These are phyloP conservation scores for Thalassiosira delicatula DNA, from an alignment of 352 stramenopile genomes.

Conservation along the genomic window DNA sequence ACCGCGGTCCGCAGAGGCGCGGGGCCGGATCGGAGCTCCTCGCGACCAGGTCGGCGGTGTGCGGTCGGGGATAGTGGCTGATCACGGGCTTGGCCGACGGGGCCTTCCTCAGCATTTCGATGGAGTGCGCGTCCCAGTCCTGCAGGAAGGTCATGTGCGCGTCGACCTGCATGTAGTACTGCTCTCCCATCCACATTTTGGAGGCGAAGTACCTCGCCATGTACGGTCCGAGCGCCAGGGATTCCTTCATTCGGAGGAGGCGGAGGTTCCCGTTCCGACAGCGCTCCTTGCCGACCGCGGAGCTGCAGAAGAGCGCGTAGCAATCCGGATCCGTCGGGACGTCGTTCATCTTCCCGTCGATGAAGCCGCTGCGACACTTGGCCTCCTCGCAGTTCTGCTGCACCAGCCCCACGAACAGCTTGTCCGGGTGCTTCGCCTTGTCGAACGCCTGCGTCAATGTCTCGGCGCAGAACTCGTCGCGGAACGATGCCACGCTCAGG, in stretches of 20 bases:
- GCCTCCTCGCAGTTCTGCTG: slow-evolving; percentile 86
- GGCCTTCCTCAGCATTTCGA: slow-evolving; percentile 77
- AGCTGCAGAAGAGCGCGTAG: slow-evolving; percentile 78
- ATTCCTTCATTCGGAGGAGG: slow-evolving; percentile 86
- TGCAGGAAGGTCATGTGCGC: slow-evolving; percentile 86
- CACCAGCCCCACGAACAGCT: slow-evolving; percentile 86
- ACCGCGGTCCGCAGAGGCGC: slow-evolving; percentile 79
- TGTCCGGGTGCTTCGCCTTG: slow-evolving; percentile 84
- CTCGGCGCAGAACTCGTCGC: slow-evolving; percentile 87
- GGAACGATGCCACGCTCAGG: slow-evolving; percentile 85
- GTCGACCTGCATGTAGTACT: slow-evolving; percentile 90
- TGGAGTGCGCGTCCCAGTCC: slow-evolving; percentile 85
- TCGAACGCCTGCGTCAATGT: slow-evolving; percentile 85
- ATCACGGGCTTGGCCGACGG: slow-evolving; percentile 82
- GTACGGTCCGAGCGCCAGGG: slow-evolving; percentile 86
- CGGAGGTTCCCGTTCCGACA: slow-evolving; percentile 82
- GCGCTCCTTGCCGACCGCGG: slow-evolving; percentile 53
- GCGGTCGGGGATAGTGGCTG: slow-evolving; percentile 77
- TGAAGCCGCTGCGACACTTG: slow-evolving; percentile 70
- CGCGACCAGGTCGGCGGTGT: slow-evolving; percentile 63
- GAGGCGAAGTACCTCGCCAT: slow-evolving; percentile 86
- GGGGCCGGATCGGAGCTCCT: slow-evolving; percentile 55
- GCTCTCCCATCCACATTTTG: slow-evolving; percentile 83
- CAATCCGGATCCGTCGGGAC: slow-evolving; percentile 77
- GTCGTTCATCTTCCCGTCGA: slow-evolving; percentile 68